Conservation (phyloP, 2,329 filamentous ascomycete genomes). For the Fusarium goolgardi region DNA sequence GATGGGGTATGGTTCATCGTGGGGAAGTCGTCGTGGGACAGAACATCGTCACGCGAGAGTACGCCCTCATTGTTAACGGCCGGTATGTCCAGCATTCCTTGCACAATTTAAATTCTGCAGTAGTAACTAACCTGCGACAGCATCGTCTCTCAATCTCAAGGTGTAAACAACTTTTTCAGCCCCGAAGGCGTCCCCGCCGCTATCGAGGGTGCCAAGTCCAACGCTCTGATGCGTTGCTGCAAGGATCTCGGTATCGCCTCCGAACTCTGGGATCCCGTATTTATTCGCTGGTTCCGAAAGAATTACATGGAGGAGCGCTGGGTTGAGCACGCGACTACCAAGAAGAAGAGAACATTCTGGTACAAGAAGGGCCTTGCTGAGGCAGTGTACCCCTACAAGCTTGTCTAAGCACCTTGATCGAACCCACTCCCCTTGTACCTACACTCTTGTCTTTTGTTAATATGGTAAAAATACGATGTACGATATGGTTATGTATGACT, state of each 20-base stretch:
- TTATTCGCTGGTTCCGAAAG: slow-evolving; percentile 84
- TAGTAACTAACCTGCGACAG: slow-evolving; percentile 57
- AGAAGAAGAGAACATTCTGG: slow-evolving; percentile 91
- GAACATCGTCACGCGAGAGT: slow-evolving; percentile 86
- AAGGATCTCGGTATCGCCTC: slow-evolving; percentile 96
- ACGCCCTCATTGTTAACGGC: slow-evolving; percentile 88
- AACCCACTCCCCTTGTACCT: slow-evolving; percentile 1
- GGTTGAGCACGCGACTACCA: slow-evolving; percentile 87
- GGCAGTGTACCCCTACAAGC: slow-evolving; percentile 71
- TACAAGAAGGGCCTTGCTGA: slow-evolving; percentile 81
- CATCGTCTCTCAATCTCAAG: slow-evolving; percentile 90
- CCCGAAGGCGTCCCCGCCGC: slow-evolving; percentile 92
- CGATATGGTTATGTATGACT: slow-evolving; percentile 20
- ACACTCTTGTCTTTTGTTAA: slow-evolving; percentile 7
- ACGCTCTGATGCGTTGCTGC: slow-evolving; percentile 97
- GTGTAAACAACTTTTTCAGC: slow-evolving; percentile 93
- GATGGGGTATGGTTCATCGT: slow-evolving; percentile 92
- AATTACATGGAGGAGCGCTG: slow-evolving; percentile 81
- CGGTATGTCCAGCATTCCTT: slow-evolving; percentile 67
- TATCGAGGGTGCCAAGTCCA: slow-evolving; percentile 96
- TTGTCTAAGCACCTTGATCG: slow-evolving; percentile 17
- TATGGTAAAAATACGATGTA: slow-evolving; percentile 19
- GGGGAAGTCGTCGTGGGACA: slow-evolving; percentile 87
- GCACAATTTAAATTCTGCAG: not conserved
- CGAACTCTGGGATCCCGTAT: slow-evolving; percentile 96